Conservation (phyloP, 768 basidiomycete genomes). For the Lentinula edodes region DNA sequence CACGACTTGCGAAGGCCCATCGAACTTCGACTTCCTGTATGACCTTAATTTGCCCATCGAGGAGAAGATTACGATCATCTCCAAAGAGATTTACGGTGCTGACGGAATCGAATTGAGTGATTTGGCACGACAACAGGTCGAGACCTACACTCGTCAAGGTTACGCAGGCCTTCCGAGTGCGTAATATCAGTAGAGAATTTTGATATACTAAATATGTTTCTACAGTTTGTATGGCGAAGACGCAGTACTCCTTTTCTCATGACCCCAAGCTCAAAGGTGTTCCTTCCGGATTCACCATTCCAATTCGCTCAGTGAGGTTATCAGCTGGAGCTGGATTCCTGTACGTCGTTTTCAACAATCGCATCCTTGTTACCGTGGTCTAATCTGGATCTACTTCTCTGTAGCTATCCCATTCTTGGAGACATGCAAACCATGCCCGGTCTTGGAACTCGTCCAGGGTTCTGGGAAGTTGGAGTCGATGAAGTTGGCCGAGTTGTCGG, state of each 20-base stretch:
- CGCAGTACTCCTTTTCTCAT: slow-evolving; percentile 96
- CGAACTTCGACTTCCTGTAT: slow-evolving; percentile 91
- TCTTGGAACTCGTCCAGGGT: slow-evolving; percentile 86
- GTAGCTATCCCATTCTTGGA: slow-evolving; percentile 70
- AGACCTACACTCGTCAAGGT: slow-evolving; percentile 89
- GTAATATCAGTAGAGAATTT: slow-evolving; percentile 19
- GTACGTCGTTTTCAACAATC: slow-evolving; percentile 20
- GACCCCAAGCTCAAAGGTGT: slow-evolving; percentile 88
- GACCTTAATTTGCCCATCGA: slow-evolving; percentile 78
- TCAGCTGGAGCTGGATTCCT: slow-evolving; percentile 95
- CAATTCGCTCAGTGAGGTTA: slow-evolving; percentile 81
- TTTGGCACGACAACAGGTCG: slow-evolving; percentile 77
- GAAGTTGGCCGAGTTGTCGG: slow-evolving; percentile 81
- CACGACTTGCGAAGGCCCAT: slow-evolving; percentile 73
- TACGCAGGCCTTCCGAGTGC: slow-evolving; percentile 72
- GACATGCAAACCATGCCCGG: slow-evolving; percentile 99
- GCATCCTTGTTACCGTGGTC: not conserved
- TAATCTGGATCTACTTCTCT: not conserved
- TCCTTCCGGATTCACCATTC: slow-evolving; percentile 86
- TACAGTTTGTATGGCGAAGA: slow-evolving; percentile 94
- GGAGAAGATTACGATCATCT: slow-evolving; percentile 84
- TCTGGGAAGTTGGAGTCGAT: slow-evolving; percentile 88
- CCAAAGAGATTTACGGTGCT: slow-evolving; percentile 90
- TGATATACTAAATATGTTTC: slow-evolving; percentile 1
- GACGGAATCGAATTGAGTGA: slow-evolving; percentile 87